A percentile compares a stretch with the other conserved stretches of the same genome.
Conservation (phyloP, 2,329 filamentous ascomycete species). For the Lasiodiplodia sp. region DNA sequence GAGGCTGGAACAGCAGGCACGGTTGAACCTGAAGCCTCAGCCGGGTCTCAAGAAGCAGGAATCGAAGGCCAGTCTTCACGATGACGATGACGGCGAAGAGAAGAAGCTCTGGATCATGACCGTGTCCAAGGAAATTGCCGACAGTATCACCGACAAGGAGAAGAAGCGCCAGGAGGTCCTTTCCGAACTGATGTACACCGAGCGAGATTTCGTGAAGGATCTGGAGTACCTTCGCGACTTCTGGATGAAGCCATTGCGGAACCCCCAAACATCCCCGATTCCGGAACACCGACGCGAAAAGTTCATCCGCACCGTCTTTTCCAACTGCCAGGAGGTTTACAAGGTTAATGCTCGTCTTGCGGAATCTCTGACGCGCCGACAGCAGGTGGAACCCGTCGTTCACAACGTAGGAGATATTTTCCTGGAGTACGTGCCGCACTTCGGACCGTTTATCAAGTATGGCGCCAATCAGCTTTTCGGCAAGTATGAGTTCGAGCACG, state of each 20-base stretch:
- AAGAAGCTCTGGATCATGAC: conserved; percentile 99
- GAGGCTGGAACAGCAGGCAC: conserved; percentile 90
- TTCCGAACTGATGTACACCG: conserved; percentile 97
- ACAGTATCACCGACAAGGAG: conserved; percentile 86
- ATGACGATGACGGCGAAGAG: conserved; percentile 89
- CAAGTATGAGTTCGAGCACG: conserved; percentile 98
- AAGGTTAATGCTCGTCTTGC: conserved; percentile 89
- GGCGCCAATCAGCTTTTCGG: conserved; percentile 95
- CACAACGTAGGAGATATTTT: conserved; percentile 93
- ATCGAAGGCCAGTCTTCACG: conserved; percentile 76
- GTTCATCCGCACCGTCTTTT: conserved; percentile 93
- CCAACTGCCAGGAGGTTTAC: conserved; percentile 94
- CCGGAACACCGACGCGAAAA: conserved; percentile 86
- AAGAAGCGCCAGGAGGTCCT: conserved; percentile 99
- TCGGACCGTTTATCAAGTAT: conserved; percentile 95
- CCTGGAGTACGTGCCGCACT: conserved; percentile 87
- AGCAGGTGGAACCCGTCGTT: conserved; percentile 90
- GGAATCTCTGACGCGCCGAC: conserved; percentile 84
- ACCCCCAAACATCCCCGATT: conserved; percentile 76
- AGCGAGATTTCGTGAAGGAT: conserved; percentile 98
- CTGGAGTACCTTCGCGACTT: conserved; percentile 97
- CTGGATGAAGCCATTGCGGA: conserved; percentile 91
- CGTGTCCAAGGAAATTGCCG: conserved; percentile 91
- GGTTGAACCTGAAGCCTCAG: conserved; percentile 91
- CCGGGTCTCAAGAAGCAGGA: conserved; percentile 80